These are phyloP conservation scores for Leonotis leonurus DNA, from an alignment of 257 asterid genomes.

Conservation along the genomic window DNA sequence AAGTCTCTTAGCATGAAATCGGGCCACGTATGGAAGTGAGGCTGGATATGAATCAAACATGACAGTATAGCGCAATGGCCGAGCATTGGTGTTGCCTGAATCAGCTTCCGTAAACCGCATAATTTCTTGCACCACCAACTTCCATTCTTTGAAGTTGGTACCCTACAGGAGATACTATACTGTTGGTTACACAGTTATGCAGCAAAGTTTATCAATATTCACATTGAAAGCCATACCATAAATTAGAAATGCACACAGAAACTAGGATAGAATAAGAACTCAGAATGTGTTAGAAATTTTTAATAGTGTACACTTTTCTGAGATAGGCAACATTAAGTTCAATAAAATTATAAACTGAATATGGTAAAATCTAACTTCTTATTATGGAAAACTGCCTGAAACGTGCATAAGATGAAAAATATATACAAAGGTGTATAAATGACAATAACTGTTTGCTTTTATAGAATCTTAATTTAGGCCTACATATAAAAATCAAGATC, in stretches of 20 bases:
- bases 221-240: slow-evolving; percentile 1
- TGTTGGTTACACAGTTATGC: slow-evolving; percentile 31
- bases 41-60: slow-evolving; percentile 73
- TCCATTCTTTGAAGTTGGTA: slow-evolving; percentile 96
- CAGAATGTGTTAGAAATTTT: no score
- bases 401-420: no score
- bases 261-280: no score
- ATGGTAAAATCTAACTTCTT: no score
- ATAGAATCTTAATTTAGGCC: no score
- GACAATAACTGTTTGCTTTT: no score
- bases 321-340: no score
- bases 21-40: slow-evolving; percentile 74
- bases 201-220: slow-evolving; percentile 11
- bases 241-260: no score
- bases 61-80: slow-evolving; percentile 78
- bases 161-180: slow-evolving; percentile 45
- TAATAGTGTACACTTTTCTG: no score
- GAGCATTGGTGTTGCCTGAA: slow-evolving; percentile 34
- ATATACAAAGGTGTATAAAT: no score
- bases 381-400: no score
- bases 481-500: not conserved
- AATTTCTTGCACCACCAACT: slow-evolving; percentile 81
- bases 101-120: slow-evolving; percentile 63
- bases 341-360: no score
- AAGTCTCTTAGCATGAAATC: slow-evolving; percentile 89